Conservation (phyloP, 202 grass and related monocot genomes). For the Elaeis oleifera region DNA sequence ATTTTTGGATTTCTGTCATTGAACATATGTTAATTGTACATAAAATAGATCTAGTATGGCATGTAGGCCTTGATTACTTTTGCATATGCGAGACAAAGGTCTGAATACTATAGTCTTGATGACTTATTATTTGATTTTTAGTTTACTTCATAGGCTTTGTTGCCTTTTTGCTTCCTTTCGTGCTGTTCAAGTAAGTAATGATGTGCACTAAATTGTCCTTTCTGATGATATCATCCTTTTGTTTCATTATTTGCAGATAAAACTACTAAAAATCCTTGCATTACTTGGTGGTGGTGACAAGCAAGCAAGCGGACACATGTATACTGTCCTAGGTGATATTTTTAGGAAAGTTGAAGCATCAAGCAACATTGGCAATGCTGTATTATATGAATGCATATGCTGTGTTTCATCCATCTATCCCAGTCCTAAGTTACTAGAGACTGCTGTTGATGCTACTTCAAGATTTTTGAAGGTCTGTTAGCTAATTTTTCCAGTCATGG, state of each 20-base stretch:
- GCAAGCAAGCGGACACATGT: constrained; percentile 85
- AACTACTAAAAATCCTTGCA: constrained; percentile 92
- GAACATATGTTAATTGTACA: too few species aligned
- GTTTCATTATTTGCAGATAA: constrained; percentile 54
- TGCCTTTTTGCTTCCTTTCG: too few species aligned
- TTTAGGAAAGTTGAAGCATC: constrained; percentile 92
- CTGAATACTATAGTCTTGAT: too few species aligned
- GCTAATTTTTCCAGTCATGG: constrained; percentile 4
- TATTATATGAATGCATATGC: constrained; percentile 94
- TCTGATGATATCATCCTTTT: too few species aligned
- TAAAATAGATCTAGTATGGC: too few species aligned
- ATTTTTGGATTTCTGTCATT: too few species aligned
- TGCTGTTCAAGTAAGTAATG: too few species aligned
- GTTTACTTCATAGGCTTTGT: too few species aligned
- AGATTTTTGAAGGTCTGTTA: constrained; percentile 88
- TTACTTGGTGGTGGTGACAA: constrained; percentile 90
- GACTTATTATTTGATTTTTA: too few species aligned
- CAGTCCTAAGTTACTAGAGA: constrained; percentile 78
- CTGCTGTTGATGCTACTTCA: constrained; percentile 91
- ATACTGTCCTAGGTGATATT: constrained; percentile 77
- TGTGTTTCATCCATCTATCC: constrained; percentile 96
- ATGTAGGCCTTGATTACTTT: too few species aligned
- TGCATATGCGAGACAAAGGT: too few species aligned
- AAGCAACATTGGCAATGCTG: constrained; percentile 98
- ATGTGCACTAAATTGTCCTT: too few species aligned